Base-by-base conservation (phyloP, 179 eudicot genomes). In the Beta macrorhiza region DNA sequence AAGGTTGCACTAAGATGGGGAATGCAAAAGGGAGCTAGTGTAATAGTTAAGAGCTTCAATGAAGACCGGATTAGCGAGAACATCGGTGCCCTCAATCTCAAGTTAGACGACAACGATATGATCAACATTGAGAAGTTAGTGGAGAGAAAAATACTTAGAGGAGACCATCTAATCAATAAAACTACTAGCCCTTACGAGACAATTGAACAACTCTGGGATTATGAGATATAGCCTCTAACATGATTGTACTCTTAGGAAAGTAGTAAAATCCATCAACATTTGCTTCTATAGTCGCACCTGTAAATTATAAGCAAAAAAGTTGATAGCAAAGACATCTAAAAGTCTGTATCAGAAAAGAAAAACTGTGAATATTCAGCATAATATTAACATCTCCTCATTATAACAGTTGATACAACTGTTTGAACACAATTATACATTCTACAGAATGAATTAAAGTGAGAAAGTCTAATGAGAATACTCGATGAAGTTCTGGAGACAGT, bases 1-100 rank as follows among this genome's bases (percentile, higher is more conserved):
- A 55, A 90, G 93, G 93, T 90, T 73, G 90, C 91, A 17, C 80
- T 91, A 25, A 78, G 83, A 72, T 91, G 94, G 94, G 93, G 94
- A 73, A 69, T 90, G 81, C 90, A 89, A 1, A 90, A 76, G 72
- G 91, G 89, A 45, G 82, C 82, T 0, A 91, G 94, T 14, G 90
- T 90, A 15, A 89, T 91, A 0, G 90, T 78, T 29, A 91, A 91
- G 90, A 91, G 91, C 78, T 91, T 89, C 85, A 89, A 86, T 37
- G 81, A 80, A 47, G 78, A 67, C 15, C 86, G 94, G 74, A 75
- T 91, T 86, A 82, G 80, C 78, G 93, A 91, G 80, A 91, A 90
- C 64, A 83, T 85, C 15, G 87, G 87, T 29, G 89, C 91, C 61
- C 86, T 91, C 42, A 82, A 86, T 78, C 64, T 91, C 53, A 82